Evolutionary conservation across 495 filamentous ascomycete species (phyloP).

Genomic region (Hypoxylon lienhwacheense): DNA sequence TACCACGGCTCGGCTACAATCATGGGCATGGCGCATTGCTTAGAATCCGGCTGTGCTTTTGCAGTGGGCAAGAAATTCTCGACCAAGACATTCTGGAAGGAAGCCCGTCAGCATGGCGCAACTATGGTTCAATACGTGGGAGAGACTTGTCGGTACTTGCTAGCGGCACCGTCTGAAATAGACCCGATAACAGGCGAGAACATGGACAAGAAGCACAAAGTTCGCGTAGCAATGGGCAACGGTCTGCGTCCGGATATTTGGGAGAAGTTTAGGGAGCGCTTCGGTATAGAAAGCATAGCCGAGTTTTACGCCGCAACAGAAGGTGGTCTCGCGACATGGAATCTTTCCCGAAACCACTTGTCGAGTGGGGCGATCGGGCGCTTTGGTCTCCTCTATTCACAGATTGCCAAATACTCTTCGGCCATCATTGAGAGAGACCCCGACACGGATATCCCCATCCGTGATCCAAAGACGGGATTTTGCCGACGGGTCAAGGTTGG

Average conservation of each 20-base stretch:
- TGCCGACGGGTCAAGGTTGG: constrained; percentile 62
- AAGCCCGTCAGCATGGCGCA: constrained; percentile 69
- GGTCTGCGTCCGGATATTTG: constrained; percentile 92
- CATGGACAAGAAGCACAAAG: constrained; percentile 73
- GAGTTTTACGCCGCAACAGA: constrained; percentile 96
- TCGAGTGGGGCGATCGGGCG: constrained; percentile 80
- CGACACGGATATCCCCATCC: constrained; percentile 68
- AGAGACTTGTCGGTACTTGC: constrained; percentile 89
- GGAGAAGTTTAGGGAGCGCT: constrained; percentile 84
- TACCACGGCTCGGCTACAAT: constrained; percentile 86
- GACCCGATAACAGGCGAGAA: constrained; percentile 68
- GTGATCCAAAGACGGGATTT: constrained; percentile 72
- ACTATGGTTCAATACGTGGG: constrained; percentile 94
- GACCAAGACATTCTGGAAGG: constrained; percentile 77
- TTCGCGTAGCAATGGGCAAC: constrained; percentile 87
- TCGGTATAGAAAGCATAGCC: constrained; percentile 73
- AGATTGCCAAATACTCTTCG: constrained; percentile 54
- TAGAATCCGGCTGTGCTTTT: constrained; percentile 66
- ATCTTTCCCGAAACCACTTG: constrained; percentile 74
- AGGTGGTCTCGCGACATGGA: constrained; percentile 71
- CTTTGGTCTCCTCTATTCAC: constrained; percentile 61
- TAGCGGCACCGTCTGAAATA: constrained; percentile 66
- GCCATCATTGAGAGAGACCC: constrained; percentile 73
- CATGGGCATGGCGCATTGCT: constrained; percentile 63
- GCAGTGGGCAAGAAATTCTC: constrained; percentile 81